Evolutionary conservation across 208 protist species (phyloP).

Genomic region (Trypanosoma brucei): DNA sequence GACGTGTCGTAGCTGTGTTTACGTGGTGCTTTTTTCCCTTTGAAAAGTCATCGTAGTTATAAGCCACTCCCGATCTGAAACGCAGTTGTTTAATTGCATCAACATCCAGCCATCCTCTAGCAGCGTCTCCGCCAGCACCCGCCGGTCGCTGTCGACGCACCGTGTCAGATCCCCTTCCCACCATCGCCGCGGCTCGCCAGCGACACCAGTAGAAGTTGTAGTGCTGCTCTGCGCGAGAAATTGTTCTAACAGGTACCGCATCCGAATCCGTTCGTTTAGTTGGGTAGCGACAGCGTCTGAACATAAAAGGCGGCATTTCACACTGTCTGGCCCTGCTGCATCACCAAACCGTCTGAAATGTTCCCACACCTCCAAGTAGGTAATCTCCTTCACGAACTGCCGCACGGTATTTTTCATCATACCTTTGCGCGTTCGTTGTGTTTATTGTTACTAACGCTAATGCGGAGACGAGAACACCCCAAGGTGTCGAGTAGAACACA

Average conservation of each 20-base stretch:
- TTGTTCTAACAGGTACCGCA: conserved; percentile 27
- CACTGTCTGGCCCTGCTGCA: conserved; percentile 19
- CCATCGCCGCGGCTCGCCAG: conserved; percentile 22
- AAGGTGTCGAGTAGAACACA: too few species aligned
- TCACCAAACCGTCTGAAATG: conserved; percentile 30
- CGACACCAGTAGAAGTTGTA: conserved; percentile 3
- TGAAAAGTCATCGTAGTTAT: conserved; percentile 29
- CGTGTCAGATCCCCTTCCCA: conserved; percentile 23
- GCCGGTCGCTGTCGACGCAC: conserved; percentile 17
- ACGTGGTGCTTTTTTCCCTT: background rate
- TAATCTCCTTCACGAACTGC: conserved; percentile 16
- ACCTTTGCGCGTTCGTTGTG: background rate
- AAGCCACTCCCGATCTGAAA: conserved; percentile 27
- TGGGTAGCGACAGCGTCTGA: conserved; percentile 18
- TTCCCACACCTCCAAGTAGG: conserved; percentile 26
- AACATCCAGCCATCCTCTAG: conserved; percentile 23
- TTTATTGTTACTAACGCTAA: background rate
- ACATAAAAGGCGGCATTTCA: conserved; percentile 23
- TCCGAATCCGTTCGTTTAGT: conserved; percentile 20
- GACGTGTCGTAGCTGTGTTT: background rate
- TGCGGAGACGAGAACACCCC: background rate
- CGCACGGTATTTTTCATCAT: conserved; percentile 17
- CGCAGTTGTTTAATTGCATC: conserved; percentile 14
- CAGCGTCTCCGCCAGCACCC: conserved; percentile 17
- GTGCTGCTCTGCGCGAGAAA: conserved; percentile 17